Conservation (phyloP, 2,329 filamentous ascomycete species). For the Emergomyces orientalis region DNA sequence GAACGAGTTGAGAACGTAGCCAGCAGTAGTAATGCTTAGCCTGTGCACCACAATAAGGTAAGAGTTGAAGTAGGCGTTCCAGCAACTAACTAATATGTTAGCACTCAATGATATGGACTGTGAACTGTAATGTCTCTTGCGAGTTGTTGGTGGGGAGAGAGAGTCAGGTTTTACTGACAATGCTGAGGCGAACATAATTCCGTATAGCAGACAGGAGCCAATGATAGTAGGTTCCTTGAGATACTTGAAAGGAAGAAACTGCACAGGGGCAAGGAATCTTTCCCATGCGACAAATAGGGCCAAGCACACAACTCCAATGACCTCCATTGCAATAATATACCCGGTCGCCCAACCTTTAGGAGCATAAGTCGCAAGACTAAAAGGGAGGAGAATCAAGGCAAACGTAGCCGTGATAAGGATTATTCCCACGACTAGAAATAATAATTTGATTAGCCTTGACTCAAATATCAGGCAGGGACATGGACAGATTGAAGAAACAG, state of each 20-base stretch:
- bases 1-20: slow-evolving; percentile 38
- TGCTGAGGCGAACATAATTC: slow-evolving; percentile 38
- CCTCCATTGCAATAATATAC: slow-evolving; percentile 37
- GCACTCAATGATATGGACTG: neutral
- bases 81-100: slow-evolving; percentile 24
- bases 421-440: slow-evolving; percentile 21
- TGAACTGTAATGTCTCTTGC: neutral
- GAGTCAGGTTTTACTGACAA: slow-evolving; percentile 19
- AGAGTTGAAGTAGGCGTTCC: slow-evolving; percentile 45
- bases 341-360: slow-evolving; percentile 18
- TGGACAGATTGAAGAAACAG: neutral
- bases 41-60: slow-evolving; percentile 46
- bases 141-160: neutral
- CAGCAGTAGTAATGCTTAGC: slow-evolving; percentile 32
- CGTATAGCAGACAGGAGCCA: slow-evolving; percentile 40
- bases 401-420: slow-evolving; percentile 24
- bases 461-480: neutral
- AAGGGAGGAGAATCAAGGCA: slow-evolving; percentile 23
- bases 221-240: slow-evolving; percentile 38
- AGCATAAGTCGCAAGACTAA: slow-evolving; percentile 20
- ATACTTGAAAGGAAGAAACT: slow-evolving; percentile 47
- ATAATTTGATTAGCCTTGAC: slow-evolving; percentile 17
- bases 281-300: slow-evolving; percentile 47
- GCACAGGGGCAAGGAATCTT: slow-evolving; percentile 42
- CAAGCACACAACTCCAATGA: slow-evolving; percentile 47